Evolutionary conservation across 495 filamentous ascomycete species (phyloP).

Genomic region (Podospora conica): DNA sequence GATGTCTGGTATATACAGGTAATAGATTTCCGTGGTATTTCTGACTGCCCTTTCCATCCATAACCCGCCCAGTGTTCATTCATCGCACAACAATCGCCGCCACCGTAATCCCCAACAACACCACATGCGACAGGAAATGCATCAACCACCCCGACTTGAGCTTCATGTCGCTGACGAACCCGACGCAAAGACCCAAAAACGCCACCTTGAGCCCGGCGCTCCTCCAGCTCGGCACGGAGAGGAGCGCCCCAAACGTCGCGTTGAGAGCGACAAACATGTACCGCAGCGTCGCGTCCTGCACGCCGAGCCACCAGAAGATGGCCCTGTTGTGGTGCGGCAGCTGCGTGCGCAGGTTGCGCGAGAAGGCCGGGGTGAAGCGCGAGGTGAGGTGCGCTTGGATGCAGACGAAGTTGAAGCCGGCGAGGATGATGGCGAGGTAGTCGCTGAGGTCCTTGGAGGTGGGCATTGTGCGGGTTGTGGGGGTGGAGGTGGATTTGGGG

Average conservation of each 20-base stretch:
- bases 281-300: background rate
- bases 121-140: background rate
- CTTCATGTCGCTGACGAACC: background rate
- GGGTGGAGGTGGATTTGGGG: background rate
- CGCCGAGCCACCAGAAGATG: background rate
- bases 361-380: background rate
- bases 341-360: background rate
- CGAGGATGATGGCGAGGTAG: background rate
- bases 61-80: background rate
- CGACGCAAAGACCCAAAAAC: background rate
- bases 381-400: background rate
- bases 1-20: too few relatives aligned
- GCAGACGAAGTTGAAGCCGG: background rate
- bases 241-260: background rate
- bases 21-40: background rate
- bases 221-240: background rate
- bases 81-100: background rate
- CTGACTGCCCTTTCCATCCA: background rate
- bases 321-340: background rate
- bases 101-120: background rate
- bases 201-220: background rate
- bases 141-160: background rate
- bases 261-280: background rate
- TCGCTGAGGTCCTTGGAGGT: background rate
- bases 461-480: background rate